phyloP scores from a whole-genome alignment of 2,329 filamentous ascomycete genomes.

The Fusarium paranaense region DNA sequence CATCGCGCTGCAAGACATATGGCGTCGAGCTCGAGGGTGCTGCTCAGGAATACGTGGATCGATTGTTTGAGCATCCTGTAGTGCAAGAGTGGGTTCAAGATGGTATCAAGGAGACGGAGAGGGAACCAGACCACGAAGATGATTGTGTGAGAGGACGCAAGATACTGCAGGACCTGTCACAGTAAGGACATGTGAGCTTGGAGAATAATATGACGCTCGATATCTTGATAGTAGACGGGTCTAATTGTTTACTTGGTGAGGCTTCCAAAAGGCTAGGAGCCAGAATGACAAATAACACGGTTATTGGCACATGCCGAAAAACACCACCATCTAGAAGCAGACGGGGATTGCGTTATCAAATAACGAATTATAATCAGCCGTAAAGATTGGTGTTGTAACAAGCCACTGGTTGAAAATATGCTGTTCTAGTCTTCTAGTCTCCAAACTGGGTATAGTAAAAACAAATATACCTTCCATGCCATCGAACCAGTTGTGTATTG shows the following conservation, averaged over 20 bases:
- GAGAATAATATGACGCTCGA: not conserved
- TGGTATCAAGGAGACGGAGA: constrained; percentile 52
- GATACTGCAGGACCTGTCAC: constrained; percentile 45
- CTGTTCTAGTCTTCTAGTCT: not conserved
- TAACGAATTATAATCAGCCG: not conserved
- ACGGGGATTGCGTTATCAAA: too few relatives aligned
- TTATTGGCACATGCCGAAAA: too few relatives aligned
- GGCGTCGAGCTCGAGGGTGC: constrained; percentile 46
- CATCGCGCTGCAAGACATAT: constrained; percentile 54
- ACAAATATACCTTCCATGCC: not conserved
- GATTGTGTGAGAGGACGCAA: constrained; percentile 50
- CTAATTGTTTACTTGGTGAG: not conserved
- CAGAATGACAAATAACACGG: too few relatives aligned
- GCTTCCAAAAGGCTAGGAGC: too few relatives aligned
- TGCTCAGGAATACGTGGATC: constrained; percentile 49
- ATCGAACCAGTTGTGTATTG: not conserved
- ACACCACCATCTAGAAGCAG: too few relatives aligned
- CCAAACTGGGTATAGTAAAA: not conserved
- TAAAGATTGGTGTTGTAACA: not conserved
- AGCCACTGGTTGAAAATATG: not conserved
- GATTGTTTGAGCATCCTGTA: constrained; percentile 49
- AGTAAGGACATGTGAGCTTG: not conserved
- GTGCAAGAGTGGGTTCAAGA: constrained; percentile 53
- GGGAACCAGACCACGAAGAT: constrained; percentile 52
- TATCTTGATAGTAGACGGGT: not conserved